Evolutionary conservation across 768 basidiomycete species (phyloP).

Genomic region (Pleurotus platypus): DNA sequence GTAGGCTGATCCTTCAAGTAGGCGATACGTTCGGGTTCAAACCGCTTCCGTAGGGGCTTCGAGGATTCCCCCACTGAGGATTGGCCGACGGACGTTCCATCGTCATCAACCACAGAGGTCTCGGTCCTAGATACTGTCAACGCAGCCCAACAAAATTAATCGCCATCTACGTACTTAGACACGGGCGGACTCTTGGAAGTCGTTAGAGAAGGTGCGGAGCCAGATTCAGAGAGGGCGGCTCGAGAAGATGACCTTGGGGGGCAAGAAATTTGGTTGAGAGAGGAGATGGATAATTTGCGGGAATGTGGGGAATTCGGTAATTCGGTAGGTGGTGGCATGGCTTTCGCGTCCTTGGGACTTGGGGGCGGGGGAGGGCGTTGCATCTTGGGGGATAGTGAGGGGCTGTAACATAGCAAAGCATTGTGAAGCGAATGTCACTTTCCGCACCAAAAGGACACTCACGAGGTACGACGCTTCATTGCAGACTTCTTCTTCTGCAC

Average conservation of each 20-base stretch:
- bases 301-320: conserved; percentile 12
- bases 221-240: conserved; percentile 16
- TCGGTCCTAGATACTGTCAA: not conserved
- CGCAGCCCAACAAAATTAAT: not conserved
- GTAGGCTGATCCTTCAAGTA: conserved; percentile 62
- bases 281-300: conserved; percentile 20
- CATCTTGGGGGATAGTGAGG: not conserved
- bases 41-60: conserved; percentile 36
- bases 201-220: conserved; percentile 11
- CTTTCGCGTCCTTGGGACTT: conserved; percentile 9
- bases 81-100: conserved; percentile 51
- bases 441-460: too few species aligned
- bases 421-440: not conserved
- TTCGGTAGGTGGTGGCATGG: conserved; percentile 11
- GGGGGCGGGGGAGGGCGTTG: conserved; percentile 12
- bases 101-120: conserved; percentile 34
- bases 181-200: conserved; percentile 5
- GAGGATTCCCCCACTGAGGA: conserved; percentile 34
- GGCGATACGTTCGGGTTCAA: conserved; percentile 58
- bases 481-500: too few species aligned
- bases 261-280: conserved; percentile 23
- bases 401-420: not conserved
- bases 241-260: conserved; percentile 12
- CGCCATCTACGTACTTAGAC: not conserved
- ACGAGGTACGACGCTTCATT: too few species aligned